Evolutionary conservation across 176 grass and related monocot genomes (phyloP).

Genomic region (Cenchrus fungigraminus): DNA sequence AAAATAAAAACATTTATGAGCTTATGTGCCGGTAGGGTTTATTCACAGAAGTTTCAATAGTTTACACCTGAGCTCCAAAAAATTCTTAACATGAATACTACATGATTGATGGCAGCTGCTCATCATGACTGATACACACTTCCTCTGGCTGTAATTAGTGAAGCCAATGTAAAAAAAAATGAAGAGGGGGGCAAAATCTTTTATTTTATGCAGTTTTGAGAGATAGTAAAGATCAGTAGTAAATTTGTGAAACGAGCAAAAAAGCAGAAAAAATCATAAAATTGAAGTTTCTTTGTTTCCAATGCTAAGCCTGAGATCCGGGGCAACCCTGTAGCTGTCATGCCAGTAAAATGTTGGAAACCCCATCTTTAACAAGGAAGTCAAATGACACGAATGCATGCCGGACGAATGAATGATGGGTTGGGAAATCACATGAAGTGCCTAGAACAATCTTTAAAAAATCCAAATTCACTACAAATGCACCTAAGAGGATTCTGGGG

Average conservation of each 20-base stretch:
- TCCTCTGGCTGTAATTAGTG: not conserved
- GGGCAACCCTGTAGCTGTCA: not conserved
- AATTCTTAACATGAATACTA: not conserved
- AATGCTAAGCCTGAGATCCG: not conserved
- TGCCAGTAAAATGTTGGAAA: not conserved
- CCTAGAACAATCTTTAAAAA: not conserved
- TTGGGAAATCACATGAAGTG: not conserved
- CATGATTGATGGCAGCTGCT: not conserved
- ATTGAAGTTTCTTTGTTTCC: not conserved
- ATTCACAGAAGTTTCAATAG: not conserved
- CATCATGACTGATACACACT: not conserved
- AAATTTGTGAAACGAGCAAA: not conserved
- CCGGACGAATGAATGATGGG: not conserved
- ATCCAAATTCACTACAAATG: not conserved
- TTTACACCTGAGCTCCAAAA: not conserved
- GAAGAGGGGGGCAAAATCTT: not conserved
- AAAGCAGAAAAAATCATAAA: not conserved
- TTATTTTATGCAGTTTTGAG: not conserved
- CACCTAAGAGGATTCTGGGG: not conserved
- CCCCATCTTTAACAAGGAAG: not conserved
- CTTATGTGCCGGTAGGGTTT: not conserved
- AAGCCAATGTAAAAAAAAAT: not conserved
- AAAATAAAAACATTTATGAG: not conserved
- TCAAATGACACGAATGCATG: not conserved
- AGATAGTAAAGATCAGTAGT: not conserved